Conservation (phyloP, 352 stramenopile genomes). For the Phytopythium kandeliae region DNA sequence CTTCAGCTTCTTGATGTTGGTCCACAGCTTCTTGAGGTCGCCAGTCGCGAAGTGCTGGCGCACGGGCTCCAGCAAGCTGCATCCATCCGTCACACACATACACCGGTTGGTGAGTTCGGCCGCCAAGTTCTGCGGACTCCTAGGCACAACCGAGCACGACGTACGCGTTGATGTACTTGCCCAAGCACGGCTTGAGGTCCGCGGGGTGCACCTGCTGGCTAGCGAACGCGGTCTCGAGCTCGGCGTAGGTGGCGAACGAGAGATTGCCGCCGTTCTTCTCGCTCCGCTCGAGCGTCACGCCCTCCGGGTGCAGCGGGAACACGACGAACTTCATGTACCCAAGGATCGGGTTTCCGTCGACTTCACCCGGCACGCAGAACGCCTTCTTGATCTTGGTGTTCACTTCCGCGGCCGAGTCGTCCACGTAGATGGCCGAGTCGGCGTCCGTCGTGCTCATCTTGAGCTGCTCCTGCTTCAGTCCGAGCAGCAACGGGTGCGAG, state of each 20-base stretch:
- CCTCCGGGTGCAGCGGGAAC: constrained; percentile 76
- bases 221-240: constrained; percentile 91
- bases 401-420: constrained; percentile 92
- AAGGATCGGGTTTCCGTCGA: constrained; percentile 92
- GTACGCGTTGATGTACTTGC: constrained; percentile 89
- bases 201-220: constrained; percentile 92
- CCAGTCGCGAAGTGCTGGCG: constrained; percentile 93
- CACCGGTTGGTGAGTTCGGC: too few relatives aligned
- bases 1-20: constrained; percentile 90
- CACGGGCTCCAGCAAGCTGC: constrained; percentile 92
- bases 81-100: not conserved
- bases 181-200: constrained; percentile 94
- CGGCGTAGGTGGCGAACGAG: constrained; percentile 86
- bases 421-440: constrained; percentile 98
- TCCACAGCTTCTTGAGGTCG: constrained; percentile 94
- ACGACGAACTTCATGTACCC: constrained; percentile 97
- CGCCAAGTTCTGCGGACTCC: too few relatives aligned
- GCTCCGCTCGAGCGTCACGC: constrained; percentile 71
- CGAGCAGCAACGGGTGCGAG: constrained; percentile 96
- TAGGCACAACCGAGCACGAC: too few relatives aligned
- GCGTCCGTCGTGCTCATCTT: constrained; percentile 99
- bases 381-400: constrained; percentile 99
- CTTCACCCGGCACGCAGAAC: constrained; percentile 92
- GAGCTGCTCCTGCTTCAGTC: constrained; percentile 97
- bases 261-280: constrained; percentile 83